Evolutionary conservation across 73 alveolate species (phyloP).

Genomic region (Effrenium voratum): DNA sequence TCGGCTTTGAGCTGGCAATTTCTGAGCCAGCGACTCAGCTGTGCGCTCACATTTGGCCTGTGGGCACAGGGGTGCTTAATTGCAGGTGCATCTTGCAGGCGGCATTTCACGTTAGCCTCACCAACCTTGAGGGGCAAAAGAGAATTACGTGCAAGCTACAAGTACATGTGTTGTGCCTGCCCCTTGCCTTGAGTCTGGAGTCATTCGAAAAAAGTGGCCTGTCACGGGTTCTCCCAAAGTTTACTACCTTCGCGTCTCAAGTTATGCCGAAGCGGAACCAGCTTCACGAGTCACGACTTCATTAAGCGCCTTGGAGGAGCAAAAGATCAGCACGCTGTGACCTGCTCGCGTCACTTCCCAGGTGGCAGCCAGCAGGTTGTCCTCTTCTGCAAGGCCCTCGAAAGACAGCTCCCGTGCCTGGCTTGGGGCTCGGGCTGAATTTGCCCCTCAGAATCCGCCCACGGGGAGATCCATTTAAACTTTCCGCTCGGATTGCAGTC

Average conservation of each 20-base stretch:
- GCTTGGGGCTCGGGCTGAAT: too few species aligned
- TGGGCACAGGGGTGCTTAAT: background rate
- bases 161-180: background rate
- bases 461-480: too few species aligned
- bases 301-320: constrained; percentile 48
- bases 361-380: constrained; percentile 45
- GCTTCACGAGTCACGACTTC: too few species aligned
- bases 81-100: background rate
- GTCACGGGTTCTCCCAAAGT: too few species aligned
- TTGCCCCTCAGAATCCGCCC: too few species aligned
- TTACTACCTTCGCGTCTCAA: too few species aligned
- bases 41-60: constrained; percentile 70
- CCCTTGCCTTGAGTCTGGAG: too few species aligned
- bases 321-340: constrained; percentile 71
- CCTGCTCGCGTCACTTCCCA: constrained; percentile 51
- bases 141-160: background rate
- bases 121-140: background rate
- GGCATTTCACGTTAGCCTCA: background rate
- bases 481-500: too few species aligned
- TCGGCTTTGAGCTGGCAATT: background rate
- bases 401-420: constrained; percentile 31
- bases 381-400: constrained; percentile 25
- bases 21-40: constrained; percentile 30
- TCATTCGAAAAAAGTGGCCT: too few species aligned
- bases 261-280: too few species aligned